Base-by-base conservation (phyloP, 768 basidiomycete genomes). In the Dioszegia hungarica region DNA sequence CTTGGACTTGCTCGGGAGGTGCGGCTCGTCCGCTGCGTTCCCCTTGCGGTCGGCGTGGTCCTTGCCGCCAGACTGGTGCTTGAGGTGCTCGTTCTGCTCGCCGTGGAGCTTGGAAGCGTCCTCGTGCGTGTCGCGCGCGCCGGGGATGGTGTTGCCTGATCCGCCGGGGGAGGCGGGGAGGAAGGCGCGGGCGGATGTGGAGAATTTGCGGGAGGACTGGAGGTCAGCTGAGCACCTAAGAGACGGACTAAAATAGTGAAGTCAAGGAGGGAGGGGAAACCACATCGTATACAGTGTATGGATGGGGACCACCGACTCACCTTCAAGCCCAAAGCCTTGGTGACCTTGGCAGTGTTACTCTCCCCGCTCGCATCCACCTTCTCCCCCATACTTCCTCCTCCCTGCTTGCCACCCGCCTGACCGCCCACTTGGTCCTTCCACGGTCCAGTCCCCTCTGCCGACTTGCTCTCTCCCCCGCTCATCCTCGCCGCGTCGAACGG, bases 391-490 rank as follows among this genome's bases (percentile, higher is more conserved):
- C 15, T 38, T 12, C 57, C 62, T 9, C 57, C 61, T 5, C 52
- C 49, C n/a, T 40, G 41, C n/a, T 38, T 53, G 14, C 52, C 61
- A 8, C 55, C 65, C 37, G 63, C 60, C 55, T 73, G 68, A 43
- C 72, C 74, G 19, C 71, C 75, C 25, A 66, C 55, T 38, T 76
- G 75, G 56, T 76, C 75, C 49, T 61, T 63, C 43, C 73, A 64
- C 5, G 60, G 55, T 5, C 61, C 67, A 29, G 40, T 46, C 3
- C 56, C 57, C 39, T 62, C 40, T 17, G 56, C 46, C 15, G 27
- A 11, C 28, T 72, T 68, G 17, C 41, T 25, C 43, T 61, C 43
- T 2, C 63, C 65, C 2, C 56, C 63, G 1, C 31, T 22, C 57
- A 74, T 69, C 29, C 56, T 49, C 2, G 64, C 68, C 1, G 73